Evolutionary conservation across 805 yeast species (phyloP).

Genomic region (Lipomyces chichibuensis): DNA sequence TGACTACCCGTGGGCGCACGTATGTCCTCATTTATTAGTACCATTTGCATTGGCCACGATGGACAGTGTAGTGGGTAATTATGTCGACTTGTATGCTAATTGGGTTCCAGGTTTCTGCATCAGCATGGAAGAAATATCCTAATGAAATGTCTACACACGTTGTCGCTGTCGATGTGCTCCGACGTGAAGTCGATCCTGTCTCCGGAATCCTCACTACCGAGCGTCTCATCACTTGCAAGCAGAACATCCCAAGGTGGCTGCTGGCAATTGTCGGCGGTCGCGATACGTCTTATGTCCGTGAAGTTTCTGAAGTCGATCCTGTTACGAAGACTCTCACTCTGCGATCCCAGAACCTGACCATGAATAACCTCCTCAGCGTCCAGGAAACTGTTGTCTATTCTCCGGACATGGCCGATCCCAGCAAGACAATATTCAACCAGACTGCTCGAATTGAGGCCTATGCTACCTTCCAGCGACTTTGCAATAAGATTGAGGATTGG

Average conservation of each 20-base stretch:
- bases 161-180: slow-evolving; percentile 84
- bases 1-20: slow-evolving; percentile 89
- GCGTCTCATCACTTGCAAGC: slow-evolving; percentile 85
- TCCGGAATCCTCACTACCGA: slow-evolving; percentile 71
- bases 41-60: background rate
- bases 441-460: slow-evolving; percentile 88
- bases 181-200: slow-evolving; percentile 64
- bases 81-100: slow-evolving; percentile 49
- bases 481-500: slow-evolving; percentile 91
- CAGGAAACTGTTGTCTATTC: slow-evolving; percentile 82
- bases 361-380: slow-evolving; percentile 72
- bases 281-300: slow-evolving; percentile 79
- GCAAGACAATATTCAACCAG: slow-evolving; percentile 61
- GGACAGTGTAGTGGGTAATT: slow-evolving; percentile 20
- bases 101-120: slow-evolving; percentile 64
- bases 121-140: slow-evolving; percentile 98
- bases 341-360: slow-evolving; percentile 86
- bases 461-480: slow-evolving; percentile 66
- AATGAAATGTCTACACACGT: slow-evolving; percentile 91
- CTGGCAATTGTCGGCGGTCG: slow-evolving; percentile 70
- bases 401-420: slow-evolving; percentile 64
- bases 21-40: slow-evolving; percentile 50
- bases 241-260: slow-evolving; percentile 84
- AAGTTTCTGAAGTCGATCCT: slow-evolving; percentile 82
- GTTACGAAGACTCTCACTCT: slow-evolving; percentile 63